These are phyloP conservation scores for Parmelia sp. DNA, from an alignment of 495 filamentous ascomycete species.

Conservation along the genomic window DNA sequence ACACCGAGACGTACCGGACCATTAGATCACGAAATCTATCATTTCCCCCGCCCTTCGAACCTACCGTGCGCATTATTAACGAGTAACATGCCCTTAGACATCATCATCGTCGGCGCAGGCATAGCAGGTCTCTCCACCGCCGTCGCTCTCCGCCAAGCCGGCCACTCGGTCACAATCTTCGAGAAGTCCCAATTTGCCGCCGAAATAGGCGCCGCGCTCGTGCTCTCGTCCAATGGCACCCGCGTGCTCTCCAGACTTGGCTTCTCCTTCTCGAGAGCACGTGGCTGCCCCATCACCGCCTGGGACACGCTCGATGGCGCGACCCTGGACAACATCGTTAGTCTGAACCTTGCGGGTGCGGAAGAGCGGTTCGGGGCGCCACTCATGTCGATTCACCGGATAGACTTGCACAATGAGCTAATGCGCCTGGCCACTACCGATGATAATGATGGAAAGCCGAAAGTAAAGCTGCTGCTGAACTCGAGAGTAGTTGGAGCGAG, in stretches of 20 bases:
- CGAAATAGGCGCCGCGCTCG: slow-evolving; percentile 47
- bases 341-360: slow-evolving; percentile 23
- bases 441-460: slow-evolving; percentile 21
- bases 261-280: slow-evolving; percentile 32
- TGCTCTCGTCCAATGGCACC: slow-evolving; percentile 39
- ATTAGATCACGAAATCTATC: too few species aligned
- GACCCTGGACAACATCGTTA: slow-evolving; percentile 26
- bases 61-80: too few species aligned
- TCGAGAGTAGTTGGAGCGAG: slow-evolving; percentile 26
- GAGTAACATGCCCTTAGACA: slow-evolving; percentile 16
- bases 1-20: too few species aligned
- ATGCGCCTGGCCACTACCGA: slow-evolving; percentile 30
- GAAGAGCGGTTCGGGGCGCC: slow-evolving; percentile 17
- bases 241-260: slow-evolving; percentile 35
- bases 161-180: slow-evolving; percentile 29
- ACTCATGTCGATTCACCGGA: slow-evolving; percentile 41
- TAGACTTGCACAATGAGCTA: slow-evolving; percentile 46
- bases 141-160: slow-evolving; percentile 29
- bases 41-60: too few species aligned
- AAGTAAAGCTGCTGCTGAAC: slow-evolving; percentile 28
- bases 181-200: slow-evolving; percentile 27
- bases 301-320: slow-evolving; percentile 28
- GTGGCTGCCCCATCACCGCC: slow-evolving; percentile 20
- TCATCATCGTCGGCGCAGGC: slow-evolving; percentile 42
- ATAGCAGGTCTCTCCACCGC: slow-evolving; percentile 43